Base-by-base conservation (phyloP, 2,329 filamentous ascomycete genomes). In the Colletotrichum nymphaeae region DNA sequence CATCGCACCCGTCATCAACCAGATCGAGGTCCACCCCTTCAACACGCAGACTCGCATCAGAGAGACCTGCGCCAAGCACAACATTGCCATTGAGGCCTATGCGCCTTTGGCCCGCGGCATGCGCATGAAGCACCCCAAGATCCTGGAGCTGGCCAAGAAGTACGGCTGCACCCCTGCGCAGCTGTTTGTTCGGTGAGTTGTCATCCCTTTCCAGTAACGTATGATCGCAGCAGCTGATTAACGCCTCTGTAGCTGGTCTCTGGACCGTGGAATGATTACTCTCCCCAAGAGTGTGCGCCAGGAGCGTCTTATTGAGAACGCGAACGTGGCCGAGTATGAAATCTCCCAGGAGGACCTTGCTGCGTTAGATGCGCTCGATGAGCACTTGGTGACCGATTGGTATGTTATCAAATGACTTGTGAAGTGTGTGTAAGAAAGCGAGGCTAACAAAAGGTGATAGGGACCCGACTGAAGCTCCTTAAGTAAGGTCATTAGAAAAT, bases 11-110 rank as follows among this genome's bases (percentile, higher is more conserved):
- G 89, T 91, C 1, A 90, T 96, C 63, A 96, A 96, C 78, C 94
- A 97, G 83, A 92, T 95, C 77, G 93, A 96, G 80, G 88, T 95
- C 1, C 93, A 96, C 74, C 94, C 93, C 0, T 97, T 96, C 88
- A 94, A 95, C 80, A 95, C 93, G 1, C 90, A 92, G 65, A 86
- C 85, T 0, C 86, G 88, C 49, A 95, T 97, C 75, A 88, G 90
- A 0, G 86, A 88, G 14, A 91, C 90, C 76, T 94, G 94, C 78
- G 86, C 89, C 69, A 84, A 89, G 73, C 85, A 95, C 75, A 84
- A 86, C 49, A 95, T 97, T 70, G 83, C 92, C 0, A 87, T 97
- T 1, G 91, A 97, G 82, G 94, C 94, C 0, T 97, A 97, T 76
- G 93, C 93, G 7, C 94, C 94, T 6, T 88, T 97, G 3, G 94